Conservation (phyloP, 805 yeast species). For the Sugiyamaella smithiae region DNA sequence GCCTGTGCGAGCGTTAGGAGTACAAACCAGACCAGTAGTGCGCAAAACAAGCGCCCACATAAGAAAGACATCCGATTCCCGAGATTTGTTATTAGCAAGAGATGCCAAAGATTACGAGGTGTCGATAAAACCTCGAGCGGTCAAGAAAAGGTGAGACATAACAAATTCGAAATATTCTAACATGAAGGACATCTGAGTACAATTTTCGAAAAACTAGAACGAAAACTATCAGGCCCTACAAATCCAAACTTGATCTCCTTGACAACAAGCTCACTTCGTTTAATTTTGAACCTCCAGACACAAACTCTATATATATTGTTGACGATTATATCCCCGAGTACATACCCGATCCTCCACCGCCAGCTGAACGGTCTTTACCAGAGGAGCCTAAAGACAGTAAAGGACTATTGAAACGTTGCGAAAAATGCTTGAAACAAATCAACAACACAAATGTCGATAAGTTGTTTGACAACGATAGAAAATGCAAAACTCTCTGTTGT, state of each 20-base stretch:
- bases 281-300: slow-evolving; percentile 17
- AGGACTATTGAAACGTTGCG: background rate
- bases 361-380: background rate
- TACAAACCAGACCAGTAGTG: slow-evolving; percentile 8
- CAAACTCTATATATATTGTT: slow-evolving; percentile 23
- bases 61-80: slow-evolving; percentile 11
- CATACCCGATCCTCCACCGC: background rate
- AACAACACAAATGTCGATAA: slow-evolving; percentile 2
- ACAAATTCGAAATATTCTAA: background rate
- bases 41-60: slow-evolving; percentile 13
- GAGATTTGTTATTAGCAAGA: background rate
- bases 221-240: slow-evolving; percentile 13
- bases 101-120: background rate
- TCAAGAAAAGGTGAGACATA: background rate
- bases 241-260: slow-evolving; percentile 40
- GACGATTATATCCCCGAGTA: slow-evolving; percentile 32
- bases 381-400: background rate
- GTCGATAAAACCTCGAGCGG: background rate
- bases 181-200: slow-evolving; percentile 4
- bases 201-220: background rate
- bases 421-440: background rate
- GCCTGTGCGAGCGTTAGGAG: background rate
- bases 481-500: slow-evolving; percentile 5
- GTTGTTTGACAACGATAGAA: background rate
- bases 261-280: slow-evolving; percentile 40